Conservation (phyloP, 257 asterid species). For the Thymus mandschuricus region DNA sequence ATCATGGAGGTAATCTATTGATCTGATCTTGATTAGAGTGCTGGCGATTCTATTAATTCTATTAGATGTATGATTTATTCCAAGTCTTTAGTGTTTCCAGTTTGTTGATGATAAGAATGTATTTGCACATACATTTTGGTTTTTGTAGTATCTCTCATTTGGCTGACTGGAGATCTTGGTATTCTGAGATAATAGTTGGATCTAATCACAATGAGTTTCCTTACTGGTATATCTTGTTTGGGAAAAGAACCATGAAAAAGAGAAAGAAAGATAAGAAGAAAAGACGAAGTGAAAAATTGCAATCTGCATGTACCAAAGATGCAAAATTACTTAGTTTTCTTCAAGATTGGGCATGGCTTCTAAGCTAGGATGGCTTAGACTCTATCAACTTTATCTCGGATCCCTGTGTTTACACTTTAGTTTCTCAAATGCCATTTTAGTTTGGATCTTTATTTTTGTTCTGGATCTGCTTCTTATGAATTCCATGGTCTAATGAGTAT, state of each 20-base stretch:
- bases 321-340: conserved; percentile 2
- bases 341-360: conserved; percentile 1
- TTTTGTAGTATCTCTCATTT: conserved; percentile 15
- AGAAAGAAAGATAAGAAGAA: not conserved
- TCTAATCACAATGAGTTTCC: not conserved
- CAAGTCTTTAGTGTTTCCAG: not conserved
- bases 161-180: not conserved
- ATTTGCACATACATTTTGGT: conserved; percentile 4
- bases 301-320: not conserved
- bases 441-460: conserved; percentile 4
- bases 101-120: conserved; percentile 1
- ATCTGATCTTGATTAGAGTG: not conserved
- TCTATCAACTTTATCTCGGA: not conserved
- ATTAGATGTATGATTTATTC: not conserved
- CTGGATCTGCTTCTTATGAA: not conserved
- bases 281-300: not conserved
- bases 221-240: not conserved
- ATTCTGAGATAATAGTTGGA: conserved; percentile 12
- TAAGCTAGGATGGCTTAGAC: not conserved
- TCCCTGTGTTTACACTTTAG: not conserved
- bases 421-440: not conserved
- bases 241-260: not conserved
- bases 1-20: conserved; percentile 58
- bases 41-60: conserved; percentile 7
- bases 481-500: not conserved